Evolutionary conservation across 768 basidiomycete genomes (phyloP), one percentile per base, ranked within the genome.

Genomic region (Phaeotremella skinneri): DNA sequence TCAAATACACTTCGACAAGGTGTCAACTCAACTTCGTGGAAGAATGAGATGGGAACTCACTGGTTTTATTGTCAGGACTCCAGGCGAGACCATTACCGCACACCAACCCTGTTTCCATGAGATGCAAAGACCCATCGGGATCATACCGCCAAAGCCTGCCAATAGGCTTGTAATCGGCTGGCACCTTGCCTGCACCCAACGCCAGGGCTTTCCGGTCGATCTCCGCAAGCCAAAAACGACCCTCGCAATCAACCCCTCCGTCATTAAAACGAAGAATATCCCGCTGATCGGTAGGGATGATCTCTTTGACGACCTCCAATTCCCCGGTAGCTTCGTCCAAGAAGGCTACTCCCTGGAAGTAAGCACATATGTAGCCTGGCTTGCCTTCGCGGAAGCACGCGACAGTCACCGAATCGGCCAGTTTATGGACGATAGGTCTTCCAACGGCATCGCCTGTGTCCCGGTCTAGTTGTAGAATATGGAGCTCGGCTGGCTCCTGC

Each of bases 191-290:
- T 50, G 51, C 34, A 17, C 62, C 62, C 20, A 59, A 27, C 13
- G 54, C 23, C 9, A 64, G 29, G 6, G 58, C 62, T 47, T 64
- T 64, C 6, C 62, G 37, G 30, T 64, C 62, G 29, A 64, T 64
- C 49, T 64, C 62, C 1, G 62, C 62, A 17, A 64, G 55, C 62
- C 62, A 64, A 39, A 64, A 64, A 41, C 58, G n/a, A 17, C 62
- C 62, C 37, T 47, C 16, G 17, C 53, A 55, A 30, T 64, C 62
- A 5, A 59, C 54, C 16, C 62, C 62, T n/a, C 62, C 62, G 41
- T 64, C 62, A 31, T 64, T 64, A 34, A 64, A 64, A 3, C 62
- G 54, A 21, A 58, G 27, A 20, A 60, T 64, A 25, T 25, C 41
- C 17, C 62, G 43, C 9, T 64, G 58, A 21, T 64, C 53, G 9